These are phyloP conservation scores for Pelargonium australe DNA, from an alignment of 441 rosid species.

Conservation along the genomic window DNA sequence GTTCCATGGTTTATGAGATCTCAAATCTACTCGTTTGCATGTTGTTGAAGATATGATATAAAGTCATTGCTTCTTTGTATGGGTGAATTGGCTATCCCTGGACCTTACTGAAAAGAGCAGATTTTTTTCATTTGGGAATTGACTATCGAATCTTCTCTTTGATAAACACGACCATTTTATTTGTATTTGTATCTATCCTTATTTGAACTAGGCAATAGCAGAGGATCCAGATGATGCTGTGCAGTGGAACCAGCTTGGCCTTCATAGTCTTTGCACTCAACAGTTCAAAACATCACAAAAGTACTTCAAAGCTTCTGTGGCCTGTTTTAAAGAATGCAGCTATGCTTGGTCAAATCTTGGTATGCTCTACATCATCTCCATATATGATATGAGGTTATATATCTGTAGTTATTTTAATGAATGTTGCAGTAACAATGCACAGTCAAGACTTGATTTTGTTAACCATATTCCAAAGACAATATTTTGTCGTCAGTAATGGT, in stretches of 20 bases:
- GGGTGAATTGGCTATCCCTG: no score
- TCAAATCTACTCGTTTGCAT: background rate
- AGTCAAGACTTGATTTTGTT: background rate
- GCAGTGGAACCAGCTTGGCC: constrained; percentile 94
- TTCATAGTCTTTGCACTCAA: constrained; percentile 65
- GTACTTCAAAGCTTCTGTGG: constrained; percentile 73
- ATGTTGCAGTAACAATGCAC: background rate
- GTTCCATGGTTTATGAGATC: background rate
- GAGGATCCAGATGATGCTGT: constrained; percentile 89
- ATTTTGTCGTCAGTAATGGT: background rate
- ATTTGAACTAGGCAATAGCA: constrained; percentile 53
- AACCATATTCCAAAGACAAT: background rate
- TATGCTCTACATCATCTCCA: constrained; percentile 12
- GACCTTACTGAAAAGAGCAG: no score
- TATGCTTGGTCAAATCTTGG: constrained; percentile 90
- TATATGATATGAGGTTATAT: background rate
- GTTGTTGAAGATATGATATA: no score
- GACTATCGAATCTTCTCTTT: no score
- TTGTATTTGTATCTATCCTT: background rate
- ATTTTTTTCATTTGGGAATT: no score
- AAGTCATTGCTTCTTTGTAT: no score
- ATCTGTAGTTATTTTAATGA: background rate
- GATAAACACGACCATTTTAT: background rate
- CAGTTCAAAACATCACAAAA: constrained; percentile 66
- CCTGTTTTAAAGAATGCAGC: constrained; percentile 56